Base-by-base conservation (phyloP, 2,329 filamentous ascomycete species). In the Beauveria medogensis region DNA sequence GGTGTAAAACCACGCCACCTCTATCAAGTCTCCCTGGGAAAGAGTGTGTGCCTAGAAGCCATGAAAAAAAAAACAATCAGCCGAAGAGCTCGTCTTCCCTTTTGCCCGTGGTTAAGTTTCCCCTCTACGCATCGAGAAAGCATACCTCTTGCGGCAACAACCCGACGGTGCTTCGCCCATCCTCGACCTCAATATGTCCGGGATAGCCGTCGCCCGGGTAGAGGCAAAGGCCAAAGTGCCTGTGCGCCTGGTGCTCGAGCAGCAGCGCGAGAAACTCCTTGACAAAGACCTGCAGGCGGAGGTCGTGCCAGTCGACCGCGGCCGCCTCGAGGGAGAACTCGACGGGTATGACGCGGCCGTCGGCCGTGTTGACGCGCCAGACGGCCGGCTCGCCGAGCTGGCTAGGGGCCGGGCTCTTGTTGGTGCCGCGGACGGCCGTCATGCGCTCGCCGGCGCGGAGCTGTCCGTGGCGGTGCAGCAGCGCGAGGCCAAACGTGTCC, bases 131-230 rank as follows among this genome's bases (percentile, higher is more conserved):
- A 6, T 18, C n/a, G 24, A 16, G 3, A 18, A 43, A n/a, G 5
- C 44, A 22, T 61, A 61, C 59, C 52, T 61, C 59, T 22, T 51
- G 24, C 8, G 52, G 51, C 4, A 52, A 26, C 12, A 61, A 16
- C 6, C 46, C 30, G 5, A 44, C 46, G 16, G 6, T 55, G 44
- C 44, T 44, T 1, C 44, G 52, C 5, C 44, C 59, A 2, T 26
- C 22, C 18, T 47, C 20, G 4, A 22, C 28, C 16, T 61, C 59
- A 14, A 55, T 46, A 24, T 54, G 52, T 18, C 44, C 59, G 2
- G 43, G 59, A 24, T 61, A 54, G 22, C 59, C 59, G 34, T 61
- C 44, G 16, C 59, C 59, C 12, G 59, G 59, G 10, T 61, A 61
- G 7, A 48, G 20, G 26, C 51, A 55, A 0, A 61, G 52, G 20